A percentile compares a stretch with the other conserved stretches of the same genome.
Evolutionary conservation across 495 filamentous ascomycete species (phyloP).

Genomic region (Penicillium longicatenatum): DNA sequence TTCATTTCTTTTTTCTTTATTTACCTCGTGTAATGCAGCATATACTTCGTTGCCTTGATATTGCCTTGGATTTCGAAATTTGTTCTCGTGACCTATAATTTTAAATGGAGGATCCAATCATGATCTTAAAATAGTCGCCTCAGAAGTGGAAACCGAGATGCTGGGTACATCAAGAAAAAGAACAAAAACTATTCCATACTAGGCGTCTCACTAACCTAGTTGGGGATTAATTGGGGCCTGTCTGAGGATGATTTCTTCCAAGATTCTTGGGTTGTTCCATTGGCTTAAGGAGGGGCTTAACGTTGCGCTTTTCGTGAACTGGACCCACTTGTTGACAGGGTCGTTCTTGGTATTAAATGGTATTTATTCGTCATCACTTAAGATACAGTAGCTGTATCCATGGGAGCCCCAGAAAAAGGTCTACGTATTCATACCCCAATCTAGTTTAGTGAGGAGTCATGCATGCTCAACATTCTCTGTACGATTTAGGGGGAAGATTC

Average conservation of each 20-base stretch:
- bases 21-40: no score
- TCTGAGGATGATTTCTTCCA: slow-evolving; percentile 28
- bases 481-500: background rate
- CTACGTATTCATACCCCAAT: slow-evolving; percentile 22
- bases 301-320: slow-evolving; percentile 21
- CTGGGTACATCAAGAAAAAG: background rate
- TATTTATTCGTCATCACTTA: slow-evolving; percentile 3
- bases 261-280: slow-evolving; percentile 35
- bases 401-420: slow-evolving; percentile 3
- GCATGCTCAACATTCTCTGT: slow-evolving; percentile 5
- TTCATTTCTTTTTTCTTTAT: no score
- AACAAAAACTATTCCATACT: background rate
- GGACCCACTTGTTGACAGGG: slow-evolving; percentile 27
- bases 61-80: slow-evolving; percentile 1
- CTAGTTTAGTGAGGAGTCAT: slow-evolving; percentile 11
- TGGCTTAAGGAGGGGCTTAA: slow-evolving; percentile 30
- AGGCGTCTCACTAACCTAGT: background rate
- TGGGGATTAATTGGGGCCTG: slow-evolving; percentile 16
- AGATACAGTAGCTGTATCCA: background rate
- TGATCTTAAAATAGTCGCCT: slow-evolving; percentile 6
- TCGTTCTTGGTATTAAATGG: slow-evolving; percentile 17
- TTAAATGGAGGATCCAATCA: slow-evolving; percentile 4
- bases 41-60: slow-evolving; percentile 4
- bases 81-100: slow-evolving; percentile 3
- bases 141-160: background rate